phyloP scores from a whole-genome alignment of 1,284 basidiomycete species.

The Cryptococcus depauperatus region DNA sequence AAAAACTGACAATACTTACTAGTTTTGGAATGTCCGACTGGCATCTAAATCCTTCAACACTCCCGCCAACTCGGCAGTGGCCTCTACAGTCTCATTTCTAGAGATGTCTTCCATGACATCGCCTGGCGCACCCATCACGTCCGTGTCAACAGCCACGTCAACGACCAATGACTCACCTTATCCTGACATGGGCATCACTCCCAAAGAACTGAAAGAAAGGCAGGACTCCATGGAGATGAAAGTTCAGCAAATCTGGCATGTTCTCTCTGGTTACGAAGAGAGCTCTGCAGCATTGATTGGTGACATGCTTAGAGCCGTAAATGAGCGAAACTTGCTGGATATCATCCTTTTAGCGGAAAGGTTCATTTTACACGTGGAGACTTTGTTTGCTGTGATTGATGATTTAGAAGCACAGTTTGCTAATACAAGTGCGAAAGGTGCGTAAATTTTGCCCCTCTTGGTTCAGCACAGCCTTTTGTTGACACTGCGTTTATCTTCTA shows the following conservation, averaged over 20 bases:
- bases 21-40: slow-evolving; percentile 99
- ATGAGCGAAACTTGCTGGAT: slow-evolving; percentile 89
- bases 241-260: slow-evolving; percentile 98
- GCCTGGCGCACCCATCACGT: slow-evolving; percentile 13
- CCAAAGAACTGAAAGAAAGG: slow-evolving; percentile 77
- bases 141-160: slow-evolving; percentile 3
- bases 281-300: slow-evolving; percentile 98
- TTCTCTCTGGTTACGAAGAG: slow-evolving; percentile 96
- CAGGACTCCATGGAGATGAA: slow-evolving; percentile 94
- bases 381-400: slow-evolving; percentile 93
- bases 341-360: slow-evolving; percentile 97
- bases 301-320: slow-evolving; percentile 96
- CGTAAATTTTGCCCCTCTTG: slow-evolving; percentile 17
- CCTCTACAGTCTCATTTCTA: slow-evolving; percentile 38
- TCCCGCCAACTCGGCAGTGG: slow-evolving; percentile 52
- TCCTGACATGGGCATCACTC: slow-evolving; percentile 26
- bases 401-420: slow-evolving; percentile 87
- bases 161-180: background rate
- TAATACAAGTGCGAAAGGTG: slow-evolving; percentile 74
- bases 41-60: slow-evolving; percentile 56
- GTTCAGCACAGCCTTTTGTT: background rate
- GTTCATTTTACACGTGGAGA: slow-evolving; percentile 97
- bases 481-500: slow-evolving; percentile 34
- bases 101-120: slow-evolving; percentile 29
- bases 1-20: slow-evolving; percentile 4